phyloP scores from a whole-genome alignment of 2,329 filamentous ascomycete species.

The Aspergillus luchuensis region DNA sequence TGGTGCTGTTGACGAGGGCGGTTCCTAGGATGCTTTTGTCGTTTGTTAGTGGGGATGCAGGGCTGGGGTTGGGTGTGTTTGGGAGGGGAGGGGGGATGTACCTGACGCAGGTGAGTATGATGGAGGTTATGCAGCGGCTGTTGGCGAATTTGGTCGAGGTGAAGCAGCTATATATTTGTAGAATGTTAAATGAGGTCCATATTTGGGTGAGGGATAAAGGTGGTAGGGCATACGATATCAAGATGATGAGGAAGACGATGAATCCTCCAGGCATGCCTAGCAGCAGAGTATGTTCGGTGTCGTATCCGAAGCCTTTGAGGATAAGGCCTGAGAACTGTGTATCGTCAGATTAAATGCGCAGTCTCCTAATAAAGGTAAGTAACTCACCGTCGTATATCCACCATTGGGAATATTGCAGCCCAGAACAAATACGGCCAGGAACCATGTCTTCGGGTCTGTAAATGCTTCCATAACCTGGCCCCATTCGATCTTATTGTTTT shows the following conservation, averaged over 20 bases:
- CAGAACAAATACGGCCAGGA: slow-evolving; percentile 33
- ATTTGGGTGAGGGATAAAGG: background rate
- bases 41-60: background rate
- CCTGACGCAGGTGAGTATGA: slow-evolving; percentile 15
- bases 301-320: slow-evolving; percentile 39
- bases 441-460: slow-evolving; percentile 32
- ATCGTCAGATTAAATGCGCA: too few species aligned
- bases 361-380: too few species aligned
- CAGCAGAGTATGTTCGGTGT: slow-evolving; percentile 43
- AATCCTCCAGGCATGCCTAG: slow-evolving; percentile 48
- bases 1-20: slow-evolving; percentile 25
- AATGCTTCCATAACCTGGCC: slow-evolving; percentile 36
- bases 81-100: background rate
- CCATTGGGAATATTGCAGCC: slow-evolving; percentile 42
- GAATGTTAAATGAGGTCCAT: too few species aligned
- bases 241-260: slow-evolving; percentile 10
- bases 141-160: slow-evolving; percentile 13
- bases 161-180: slow-evolving; percentile 1
- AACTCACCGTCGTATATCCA: slow-evolving; percentile 30
- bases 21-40: slow-evolving; percentile 25
- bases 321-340: slow-evolving; percentile 36
- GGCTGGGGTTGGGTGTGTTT: background rate
- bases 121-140: slow-evolving; percentile 21
- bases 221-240: slow-evolving; percentile 3
- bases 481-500: slow-evolving; percentile 47